Conservation (phyloP, 129 eudicot species). For the Calendula officinalis region DNA sequence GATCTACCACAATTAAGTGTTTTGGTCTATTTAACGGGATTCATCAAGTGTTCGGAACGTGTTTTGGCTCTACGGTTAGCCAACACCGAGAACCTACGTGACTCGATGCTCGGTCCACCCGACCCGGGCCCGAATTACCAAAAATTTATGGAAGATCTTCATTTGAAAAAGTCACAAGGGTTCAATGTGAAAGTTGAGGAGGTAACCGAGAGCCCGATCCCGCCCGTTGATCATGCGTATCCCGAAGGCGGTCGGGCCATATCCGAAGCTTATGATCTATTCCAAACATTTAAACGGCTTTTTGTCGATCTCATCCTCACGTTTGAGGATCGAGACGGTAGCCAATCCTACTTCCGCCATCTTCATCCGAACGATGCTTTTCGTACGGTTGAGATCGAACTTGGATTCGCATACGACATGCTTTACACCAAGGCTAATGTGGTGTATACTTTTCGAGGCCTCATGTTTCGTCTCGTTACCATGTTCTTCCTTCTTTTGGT, state of each 20-base stretch:
- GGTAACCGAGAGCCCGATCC: constrained; percentile 30
- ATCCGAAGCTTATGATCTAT: constrained; percentile 11
- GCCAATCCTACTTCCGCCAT: constrained; percentile 25
- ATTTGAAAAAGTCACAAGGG: constrained; percentile 41
- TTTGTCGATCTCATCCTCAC: constrained; percentile 53
- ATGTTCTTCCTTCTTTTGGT: constrained; percentile 4
- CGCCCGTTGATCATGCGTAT: neutral
- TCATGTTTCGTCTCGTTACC: constrained; percentile 25
- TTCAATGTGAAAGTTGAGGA: constrained; percentile 36
- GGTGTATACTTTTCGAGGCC: constrained; percentile 24
- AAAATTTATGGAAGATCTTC: constrained; percentile 38
- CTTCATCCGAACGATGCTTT: constrained; percentile 28
- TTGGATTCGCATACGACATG: constrained; percentile 44
- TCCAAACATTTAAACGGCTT: constrained; percentile 35
- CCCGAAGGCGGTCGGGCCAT: constrained; percentile 3
- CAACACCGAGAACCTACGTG: constrained; percentile 30
- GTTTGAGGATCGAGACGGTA: constrained; percentile 41
- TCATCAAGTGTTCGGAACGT: constrained; percentile 43
- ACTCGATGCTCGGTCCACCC: constrained; percentile 35
- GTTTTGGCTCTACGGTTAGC: constrained; percentile 34
- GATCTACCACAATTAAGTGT: constrained; percentile 23
- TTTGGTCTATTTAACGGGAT: constrained; percentile 21
- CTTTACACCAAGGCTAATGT: constrained; percentile 43
- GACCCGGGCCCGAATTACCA: constrained; percentile 55
- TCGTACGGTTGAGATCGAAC: neutral